Percentiles rank a stretch among this genome's conserved stretches.
phyloP scores from a whole-genome alignment of 2,329 filamentous ascomycete species.

The Aureobasidium musti region DNA sequence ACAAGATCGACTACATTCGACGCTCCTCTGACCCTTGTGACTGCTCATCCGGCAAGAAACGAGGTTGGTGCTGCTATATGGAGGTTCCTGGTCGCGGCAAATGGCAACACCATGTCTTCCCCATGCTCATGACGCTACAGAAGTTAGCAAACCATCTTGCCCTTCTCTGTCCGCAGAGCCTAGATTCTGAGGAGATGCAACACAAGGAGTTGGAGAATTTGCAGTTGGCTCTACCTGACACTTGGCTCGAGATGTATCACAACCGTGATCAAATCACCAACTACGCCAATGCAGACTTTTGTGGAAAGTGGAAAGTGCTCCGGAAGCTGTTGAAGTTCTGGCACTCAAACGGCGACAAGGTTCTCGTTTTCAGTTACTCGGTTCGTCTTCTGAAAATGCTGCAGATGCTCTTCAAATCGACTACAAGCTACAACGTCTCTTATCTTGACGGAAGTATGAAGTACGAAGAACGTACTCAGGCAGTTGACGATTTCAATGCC shows the following conservation, averaged over 20 bases:
- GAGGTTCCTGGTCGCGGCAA: conserved; percentile 61
- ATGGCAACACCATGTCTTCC: conserved; percentile 81
- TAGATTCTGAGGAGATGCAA: conserved; percentile 70
- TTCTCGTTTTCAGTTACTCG: conserved; percentile 91
- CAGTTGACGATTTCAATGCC: conserved; percentile 89
- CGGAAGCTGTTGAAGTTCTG: conserved; percentile 85
- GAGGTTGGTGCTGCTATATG: conserved; percentile 78
- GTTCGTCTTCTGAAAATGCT: conserved; percentile 83
- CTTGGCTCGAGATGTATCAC: conserved; percentile 72
- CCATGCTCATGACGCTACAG: conserved; percentile 76
- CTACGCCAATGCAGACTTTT: conserved; percentile 85
- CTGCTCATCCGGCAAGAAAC: conserved; percentile 68
- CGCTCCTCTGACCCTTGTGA: conserved; percentile 66
- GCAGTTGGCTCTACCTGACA: conserved; percentile 70
- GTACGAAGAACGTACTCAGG: conserved; percentile 78
- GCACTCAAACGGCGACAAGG: conserved; percentile 88
- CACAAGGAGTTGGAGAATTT: conserved; percentile 74
- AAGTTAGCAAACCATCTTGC: conserved; percentile 94
- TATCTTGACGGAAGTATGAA: conserved; percentile 84
- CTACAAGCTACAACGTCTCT: conserved; percentile 79
- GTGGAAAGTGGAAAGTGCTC: conserved; percentile 94
- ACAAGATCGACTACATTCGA: conserved; percentile 69
- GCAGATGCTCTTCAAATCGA: conserved; percentile 80
- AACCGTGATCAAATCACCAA: conserved; percentile 77
- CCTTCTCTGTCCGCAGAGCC: conserved; percentile 70